Conservation (phyloP, 345 rosid species). For the Crucihimalaya himalaica region DNA sequence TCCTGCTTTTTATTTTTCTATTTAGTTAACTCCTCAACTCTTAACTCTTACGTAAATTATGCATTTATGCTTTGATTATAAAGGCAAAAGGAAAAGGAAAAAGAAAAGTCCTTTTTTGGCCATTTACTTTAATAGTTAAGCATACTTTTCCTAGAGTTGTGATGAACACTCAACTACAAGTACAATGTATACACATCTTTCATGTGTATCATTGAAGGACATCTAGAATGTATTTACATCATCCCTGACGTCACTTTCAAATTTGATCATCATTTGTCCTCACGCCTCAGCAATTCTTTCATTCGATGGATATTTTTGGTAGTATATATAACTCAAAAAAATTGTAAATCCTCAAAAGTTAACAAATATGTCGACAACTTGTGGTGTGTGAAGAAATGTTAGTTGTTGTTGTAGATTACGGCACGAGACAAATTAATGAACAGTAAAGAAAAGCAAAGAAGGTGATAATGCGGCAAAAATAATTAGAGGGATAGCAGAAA, state of each 20-base stretch:
- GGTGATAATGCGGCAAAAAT: no score
- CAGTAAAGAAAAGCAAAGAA: no score
- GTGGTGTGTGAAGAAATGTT: no score
- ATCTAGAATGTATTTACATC: background rate
- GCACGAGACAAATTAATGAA: no score
- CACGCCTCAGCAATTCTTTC: background rate
- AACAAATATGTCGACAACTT: no score
- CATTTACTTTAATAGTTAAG: background rate
- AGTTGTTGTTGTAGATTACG: no score
- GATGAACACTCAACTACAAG: background rate
- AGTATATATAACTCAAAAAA: no score
- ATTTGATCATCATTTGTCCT: background rate
- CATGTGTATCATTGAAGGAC: background rate
- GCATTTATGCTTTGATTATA: background rate
- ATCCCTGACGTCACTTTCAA: background rate
- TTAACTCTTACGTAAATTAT: background rate
- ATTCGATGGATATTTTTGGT: no score
- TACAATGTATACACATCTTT: background rate
- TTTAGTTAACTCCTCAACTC: background rate
- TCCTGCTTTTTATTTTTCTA: background rate
- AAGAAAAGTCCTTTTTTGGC: background rate
- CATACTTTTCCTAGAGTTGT: background rate
- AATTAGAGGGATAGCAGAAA: no score
- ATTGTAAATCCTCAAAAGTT: no score
- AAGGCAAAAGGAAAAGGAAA: background rate